A percentile compares a stretch with the other conserved stretches of the same genome.
These are phyloP conservation scores for Paecilomyces sp. DNA, from an alignment of 2,329 filamentous ascomycete genomes.

Conservation along the genomic window DNA sequence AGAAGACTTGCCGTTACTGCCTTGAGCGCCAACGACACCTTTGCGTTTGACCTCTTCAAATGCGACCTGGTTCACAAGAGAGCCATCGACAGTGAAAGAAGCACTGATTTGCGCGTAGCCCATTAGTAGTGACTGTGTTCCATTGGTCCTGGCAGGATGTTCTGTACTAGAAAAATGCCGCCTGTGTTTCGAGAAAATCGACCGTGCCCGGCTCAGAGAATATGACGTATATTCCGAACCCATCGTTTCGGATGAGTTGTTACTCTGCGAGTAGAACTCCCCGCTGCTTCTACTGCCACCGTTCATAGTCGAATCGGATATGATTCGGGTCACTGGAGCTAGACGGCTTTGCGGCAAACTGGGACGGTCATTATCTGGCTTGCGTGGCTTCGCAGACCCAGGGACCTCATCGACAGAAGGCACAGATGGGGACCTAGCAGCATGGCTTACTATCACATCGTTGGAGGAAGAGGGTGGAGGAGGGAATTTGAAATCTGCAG, in stretches of 20 bases:
- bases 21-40: constrained; percentile 77
- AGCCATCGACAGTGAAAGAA: constrained; percentile 85
- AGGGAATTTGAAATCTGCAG: constrained; percentile 52
- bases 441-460: constrained; percentile 18
- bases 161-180: constrained; percentile 40
- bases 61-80: constrained; percentile 76
- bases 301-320: constrained; percentile 69
- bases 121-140: constrained; percentile 81
- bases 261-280: constrained; percentile 92
- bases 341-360: constrained; percentile 22
- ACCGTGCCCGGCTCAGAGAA: constrained; percentile 46
- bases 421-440: constrained; percentile 20
- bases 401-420: constrained; percentile 19
- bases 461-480: constrained; percentile 29
- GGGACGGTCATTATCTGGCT: constrained; percentile 16
- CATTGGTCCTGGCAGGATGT: constrained; percentile 12
- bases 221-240: constrained; percentile 71
- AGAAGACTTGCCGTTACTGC: constrained; percentile 66
- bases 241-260: constrained; percentile 88
- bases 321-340: constrained; percentile 52
- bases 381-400: constrained; percentile 10
- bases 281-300: constrained; percentile 83
- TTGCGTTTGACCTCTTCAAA: constrained; percentile 97
- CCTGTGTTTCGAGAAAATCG: constrained; percentile 28
- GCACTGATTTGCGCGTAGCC: constrained; percentile 92